Conservation (phyloP, 495 filamentous ascomycete genomes). For the Alectoria sarmentosa region DNA sequence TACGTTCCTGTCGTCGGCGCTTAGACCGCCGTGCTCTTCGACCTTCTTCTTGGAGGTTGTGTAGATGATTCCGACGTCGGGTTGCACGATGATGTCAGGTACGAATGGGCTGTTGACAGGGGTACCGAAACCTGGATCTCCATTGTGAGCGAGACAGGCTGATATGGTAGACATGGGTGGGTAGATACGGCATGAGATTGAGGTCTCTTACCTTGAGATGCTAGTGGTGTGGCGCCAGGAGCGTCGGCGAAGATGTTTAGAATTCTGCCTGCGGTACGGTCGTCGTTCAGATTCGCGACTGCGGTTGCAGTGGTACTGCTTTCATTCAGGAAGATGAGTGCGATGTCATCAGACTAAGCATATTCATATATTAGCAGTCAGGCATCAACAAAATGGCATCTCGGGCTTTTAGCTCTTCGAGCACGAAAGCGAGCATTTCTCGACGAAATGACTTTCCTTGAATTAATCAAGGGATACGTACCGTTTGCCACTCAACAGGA, state of each 20-base stretch:
- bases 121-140: slow-evolving; percentile 29
- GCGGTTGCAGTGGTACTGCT: slow-evolving; percentile 23
- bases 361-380: not conserved
- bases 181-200: not conserved
- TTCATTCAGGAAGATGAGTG: slow-evolving; percentile 32
- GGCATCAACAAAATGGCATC: not conserved
- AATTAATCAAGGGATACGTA: not conserved
- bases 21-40: slow-evolving; percentile 35
- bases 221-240: not conserved
- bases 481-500: slow-evolving; percentile 22
- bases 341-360: slow-evolving; percentile 32
- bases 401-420: not conserved
- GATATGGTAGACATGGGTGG: not conserved
- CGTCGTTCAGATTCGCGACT: slow-evolving; percentile 26
- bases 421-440: no score
- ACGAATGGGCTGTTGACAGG: slow-evolving; percentile 32
- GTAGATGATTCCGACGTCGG: slow-evolving; percentile 31
- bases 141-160: slow-evolving; percentile 17
- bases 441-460: no score
- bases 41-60: slow-evolving; percentile 32
- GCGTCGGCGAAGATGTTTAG: slow-evolving; percentile 28
- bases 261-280: slow-evolving; percentile 26
- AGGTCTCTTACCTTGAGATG: not conserved
- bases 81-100: slow-evolving; percentile 34
- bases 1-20: slow-evolving; percentile 31